Evolutionary conservation across 208 protist genomes (phyloP).

Genomic region (Tritrichomonas foetus): DNA sequence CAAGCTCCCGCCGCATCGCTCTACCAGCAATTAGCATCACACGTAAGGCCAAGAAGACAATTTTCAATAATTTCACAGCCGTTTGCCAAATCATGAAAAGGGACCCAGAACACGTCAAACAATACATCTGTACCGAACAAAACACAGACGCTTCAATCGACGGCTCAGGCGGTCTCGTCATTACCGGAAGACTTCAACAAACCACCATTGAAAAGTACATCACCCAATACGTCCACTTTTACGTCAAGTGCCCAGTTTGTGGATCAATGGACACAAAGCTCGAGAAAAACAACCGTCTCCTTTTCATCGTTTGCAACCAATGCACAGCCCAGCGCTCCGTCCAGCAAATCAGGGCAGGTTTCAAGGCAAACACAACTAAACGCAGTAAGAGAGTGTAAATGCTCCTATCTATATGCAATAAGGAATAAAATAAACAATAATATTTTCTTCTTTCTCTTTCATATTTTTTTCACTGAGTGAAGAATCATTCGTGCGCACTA

Average conservation of each 20-base stretch:
- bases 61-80: background rate
- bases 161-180: background rate
- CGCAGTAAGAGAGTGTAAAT: background rate
- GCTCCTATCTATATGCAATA: too few relatives aligned
- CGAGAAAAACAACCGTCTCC: background rate
- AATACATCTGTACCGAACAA: constrained; percentile 21
- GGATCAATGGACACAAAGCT: background rate
- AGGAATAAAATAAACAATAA: too few relatives aligned
- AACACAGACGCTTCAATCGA: constrained; percentile 28
- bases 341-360: constrained; percentile 5
- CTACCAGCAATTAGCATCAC: background rate
- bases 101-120: constrained; percentile 7
- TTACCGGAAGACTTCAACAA: background rate
- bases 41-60: background rate
- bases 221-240: background rate
- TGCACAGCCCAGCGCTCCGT: constrained; percentile 19
- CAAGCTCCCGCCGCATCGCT: background rate
- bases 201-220: constrained; percentile 8
- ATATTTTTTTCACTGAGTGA: too few relatives aligned
- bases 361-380: background rate
- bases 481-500: too few relatives aligned
- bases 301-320: background rate
- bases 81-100: background rate
- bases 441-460: too few relatives aligned
- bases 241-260: constrained; percentile 32